Base-by-base conservation (phyloP, 2,329 filamentous ascomycete species). In the Verticillium nonalfalfae region DNA sequence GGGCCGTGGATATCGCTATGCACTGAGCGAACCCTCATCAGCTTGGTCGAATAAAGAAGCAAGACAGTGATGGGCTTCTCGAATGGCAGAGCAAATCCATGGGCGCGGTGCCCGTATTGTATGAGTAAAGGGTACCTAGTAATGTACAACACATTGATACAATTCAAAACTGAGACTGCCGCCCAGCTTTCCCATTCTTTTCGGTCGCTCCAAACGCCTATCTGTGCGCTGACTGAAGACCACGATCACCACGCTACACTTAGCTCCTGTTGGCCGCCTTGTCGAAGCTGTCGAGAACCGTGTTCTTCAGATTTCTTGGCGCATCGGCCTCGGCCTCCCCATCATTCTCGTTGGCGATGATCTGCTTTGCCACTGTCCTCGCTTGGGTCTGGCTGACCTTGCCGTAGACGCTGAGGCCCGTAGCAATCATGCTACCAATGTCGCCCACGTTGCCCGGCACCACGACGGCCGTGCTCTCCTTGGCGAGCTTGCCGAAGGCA, bases 371-470 rank as follows among this genome's bases (percentile, higher is more conserved):
- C 74, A 90, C 82, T 11, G 81, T 80, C 72, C 85, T 89, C 33
- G 86, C 85, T 76, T 97, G 92, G 1, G 88, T 85, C 70, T 94
- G 86, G 68, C 87, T 92, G 55, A 99, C 91, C 74, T 96, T 97
- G 62, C 94, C 92, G 74, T 97, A 99, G 18, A 99, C 93, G 60
- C 93, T 90, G 81, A 99, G 88, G 1, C 93, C 95, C 18, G 91
- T 96, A 45, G 95, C 93, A 74, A 99, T 98, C 93, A 99, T 97
- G 68, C 91, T 87, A 60, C 92, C 90, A 68, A 99, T 93, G 73
- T 99, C 95, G 63, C 95, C 95, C 40, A 99, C 92, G 71, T 99
- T 98, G 11, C 95, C 95, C 0, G 95, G 95, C 14, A 99, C 93
- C 21, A 99, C 92, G 34, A 99, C 90, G 4, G 93, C 91, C 3